Percentiles rank a stretch among this genome's conserved stretches.
Evolutionary conservation across 1,284 basidiomycete genomes (phyloP).

Genomic region (Irpex sp.): DNA sequence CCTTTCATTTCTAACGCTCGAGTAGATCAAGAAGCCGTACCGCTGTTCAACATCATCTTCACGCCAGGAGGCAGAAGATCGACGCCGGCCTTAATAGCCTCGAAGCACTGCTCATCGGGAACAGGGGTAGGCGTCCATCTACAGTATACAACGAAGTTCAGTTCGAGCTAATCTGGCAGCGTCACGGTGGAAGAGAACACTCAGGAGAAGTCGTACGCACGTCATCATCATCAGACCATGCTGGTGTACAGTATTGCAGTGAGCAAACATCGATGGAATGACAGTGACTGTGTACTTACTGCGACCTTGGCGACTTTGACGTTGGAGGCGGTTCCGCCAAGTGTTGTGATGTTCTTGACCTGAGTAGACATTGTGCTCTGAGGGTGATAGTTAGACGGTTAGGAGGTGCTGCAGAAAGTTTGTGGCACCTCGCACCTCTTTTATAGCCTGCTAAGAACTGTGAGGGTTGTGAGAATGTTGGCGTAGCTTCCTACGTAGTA

Average conservation of each 20-base stretch:
- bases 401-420: too few species aligned
- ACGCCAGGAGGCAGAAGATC: conserved; percentile 41
- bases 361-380: background rate
- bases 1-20: background rate
- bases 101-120: conserved; percentile 53
- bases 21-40: conserved; percentile 22
- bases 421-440: background rate
- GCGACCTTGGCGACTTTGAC: conserved; percentile 31
- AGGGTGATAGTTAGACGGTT: background rate
- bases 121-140: conserved; percentile 35
- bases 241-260: conserved; percentile 14
- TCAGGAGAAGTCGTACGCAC: conserved; percentile 9
- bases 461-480: background rate
- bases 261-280: background rate
- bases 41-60: conserved; percentile 45
- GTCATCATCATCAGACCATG: conserved; percentile 56
- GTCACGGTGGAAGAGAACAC: background rate
- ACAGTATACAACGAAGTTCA: background rate
- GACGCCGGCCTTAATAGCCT: conserved; percentile 57
- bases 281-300: conserved; percentile 19
- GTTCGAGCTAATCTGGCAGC: background rate
- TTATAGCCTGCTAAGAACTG: background rate
- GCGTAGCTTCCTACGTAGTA: background rate
- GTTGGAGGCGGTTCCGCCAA: conserved; percentile 30
- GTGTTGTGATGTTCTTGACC: conserved; percentile 15